Percentiles rank a stretch among this genome's conserved stretches.
These are phyloP conservation scores for Zopfia rhizophila DNA, from an alignment of 2,329 filamentous ascomycete genomes.

Conservation along the genomic window DNA sequence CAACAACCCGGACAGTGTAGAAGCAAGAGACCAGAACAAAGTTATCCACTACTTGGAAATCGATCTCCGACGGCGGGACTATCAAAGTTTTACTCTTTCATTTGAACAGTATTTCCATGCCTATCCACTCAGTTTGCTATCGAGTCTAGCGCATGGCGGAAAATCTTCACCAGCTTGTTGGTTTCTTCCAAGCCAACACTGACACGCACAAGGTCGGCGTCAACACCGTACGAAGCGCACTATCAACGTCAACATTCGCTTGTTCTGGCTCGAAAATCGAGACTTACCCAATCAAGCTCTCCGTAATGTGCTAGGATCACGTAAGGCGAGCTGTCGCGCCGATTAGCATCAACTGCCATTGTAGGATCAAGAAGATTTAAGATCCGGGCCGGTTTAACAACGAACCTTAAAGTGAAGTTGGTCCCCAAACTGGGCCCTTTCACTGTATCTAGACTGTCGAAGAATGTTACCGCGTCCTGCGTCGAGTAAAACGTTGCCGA, in stretches of 20 bases:
- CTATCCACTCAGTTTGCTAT: constrained; percentile 39
- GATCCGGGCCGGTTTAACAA: background rate
- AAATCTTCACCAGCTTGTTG: constrained; percentile 69
- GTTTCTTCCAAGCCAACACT: constrained; percentile 91
- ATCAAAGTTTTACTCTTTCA: too few species aligned
- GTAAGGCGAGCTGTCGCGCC: constrained; percentile 76
- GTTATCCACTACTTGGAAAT: background rate
- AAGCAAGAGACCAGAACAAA: background rate
- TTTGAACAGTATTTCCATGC: too few species aligned
- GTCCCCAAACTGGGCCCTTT: constrained; percentile 96
- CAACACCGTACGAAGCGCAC: constrained; percentile 81
- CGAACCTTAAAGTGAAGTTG: constrained; percentile 85
- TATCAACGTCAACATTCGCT: constrained; percentile 37
- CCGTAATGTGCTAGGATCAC: constrained; percentile 90
- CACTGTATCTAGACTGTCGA: constrained; percentile 83
- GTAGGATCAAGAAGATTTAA: background rate
- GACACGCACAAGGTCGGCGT: constrained; percentile 81
- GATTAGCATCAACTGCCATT: constrained; percentile 3
- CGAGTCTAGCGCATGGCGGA: constrained; percentile 75
- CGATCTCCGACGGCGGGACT: background rate
- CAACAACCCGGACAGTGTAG: background rate
- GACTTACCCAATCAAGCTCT: constrained; percentile 86
- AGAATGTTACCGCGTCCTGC: constrained; percentile 81
- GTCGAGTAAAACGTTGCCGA: constrained; percentile 81
- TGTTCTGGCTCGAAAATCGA: background rate